Percentiles rank a stretch among this genome's conserved stretches.
Evolutionary conservation across 108 stramenopile genomes (phyloP).

Genomic region (Parietichytrium sp.): DNA sequence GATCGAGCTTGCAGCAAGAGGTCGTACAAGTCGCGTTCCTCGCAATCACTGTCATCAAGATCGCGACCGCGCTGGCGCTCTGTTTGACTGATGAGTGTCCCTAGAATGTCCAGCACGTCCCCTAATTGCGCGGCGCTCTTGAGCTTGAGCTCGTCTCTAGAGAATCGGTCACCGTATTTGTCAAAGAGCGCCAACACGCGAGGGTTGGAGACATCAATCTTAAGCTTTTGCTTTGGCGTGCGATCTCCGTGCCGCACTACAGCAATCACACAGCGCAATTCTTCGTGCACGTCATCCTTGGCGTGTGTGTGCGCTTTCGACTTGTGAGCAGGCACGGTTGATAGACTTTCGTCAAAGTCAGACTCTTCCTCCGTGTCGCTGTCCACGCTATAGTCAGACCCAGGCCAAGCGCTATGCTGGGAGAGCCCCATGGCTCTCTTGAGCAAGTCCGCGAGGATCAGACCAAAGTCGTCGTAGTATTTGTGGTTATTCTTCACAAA

Average conservation of each 20-base stretch:
- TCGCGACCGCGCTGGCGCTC: slow-evolving; percentile 49
- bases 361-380: too few species aligned
- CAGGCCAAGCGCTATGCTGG: background rate
- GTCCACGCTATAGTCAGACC: too few species aligned
- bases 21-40: slow-evolving; percentile 61
- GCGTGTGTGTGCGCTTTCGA: background rate
- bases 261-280: slow-evolving; percentile 90
- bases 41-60: slow-evolving; percentile 46
- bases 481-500: slow-evolving; percentile 84
- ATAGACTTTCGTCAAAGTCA: background rate
- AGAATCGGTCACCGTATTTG: slow-evolving; percentile 60
- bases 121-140: slow-evolving; percentile 80
- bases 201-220: slow-evolving; percentile 80
- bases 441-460: slow-evolving; percentile 78
- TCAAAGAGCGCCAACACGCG: slow-evolving; percentile 75
- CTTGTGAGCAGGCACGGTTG: background rate
- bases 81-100: slow-evolving; percentile 63
- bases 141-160: slow-evolving; percentile 85
- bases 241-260: slow-evolving; percentile 94
- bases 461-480: slow-evolving; percentile 91
- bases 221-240: slow-evolving; percentile 98
- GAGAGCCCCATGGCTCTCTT: slow-evolving; percentile 74
- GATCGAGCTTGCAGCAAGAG: slow-evolving; percentile 77
- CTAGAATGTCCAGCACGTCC: slow-evolving; percentile 78
- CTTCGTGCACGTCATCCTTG: slow-evolving; percentile 52